phyloP scores from a whole-genome alignment of 108 stramenopile species.

The Thalassiosira profunda region DNA sequence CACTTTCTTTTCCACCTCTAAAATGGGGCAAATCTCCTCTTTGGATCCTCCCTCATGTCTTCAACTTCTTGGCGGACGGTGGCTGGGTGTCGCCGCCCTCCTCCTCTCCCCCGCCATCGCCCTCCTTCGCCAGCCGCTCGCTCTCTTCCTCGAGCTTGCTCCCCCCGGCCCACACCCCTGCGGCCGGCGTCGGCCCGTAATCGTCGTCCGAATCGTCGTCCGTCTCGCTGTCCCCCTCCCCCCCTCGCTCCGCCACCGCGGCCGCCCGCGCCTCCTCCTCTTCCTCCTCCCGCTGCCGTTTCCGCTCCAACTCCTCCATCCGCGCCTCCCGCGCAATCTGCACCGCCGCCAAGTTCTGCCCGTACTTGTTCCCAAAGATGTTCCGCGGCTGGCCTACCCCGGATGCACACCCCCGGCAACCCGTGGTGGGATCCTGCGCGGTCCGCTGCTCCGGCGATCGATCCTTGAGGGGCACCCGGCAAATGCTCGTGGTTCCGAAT shows the following conservation, averaged over 20 bases:
- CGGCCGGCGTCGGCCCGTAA: conserved; percentile 83
- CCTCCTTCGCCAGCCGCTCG: conserved; percentile 51
- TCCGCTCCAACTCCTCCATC: conserved; percentile 58
- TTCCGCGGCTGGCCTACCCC: conserved; percentile 93
- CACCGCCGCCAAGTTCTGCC: conserved; percentile 98
- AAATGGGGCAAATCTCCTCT: neutral
- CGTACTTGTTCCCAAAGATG: conserved; percentile 99
- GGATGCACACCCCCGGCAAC: conserved; percentile 98
- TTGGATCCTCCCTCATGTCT: conserved; percentile 1
- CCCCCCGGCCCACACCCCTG: conserved; percentile 85
- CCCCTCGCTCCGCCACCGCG: conserved; percentile 22
- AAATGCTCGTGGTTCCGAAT: conserved; percentile 98
- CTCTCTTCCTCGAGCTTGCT: conserved; percentile 69
- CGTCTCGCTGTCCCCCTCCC: conserved; percentile 59
- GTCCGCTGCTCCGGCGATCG: conserved; percentile 63
- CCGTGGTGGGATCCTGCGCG: conserved; percentile 94
- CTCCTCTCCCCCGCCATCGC: conserved; percentile 30
- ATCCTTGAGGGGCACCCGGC: conserved; percentile 92
- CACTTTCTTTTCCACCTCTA: neutral
- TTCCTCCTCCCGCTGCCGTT: conserved; percentile 27
- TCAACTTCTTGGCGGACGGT: conserved; percentile 48
- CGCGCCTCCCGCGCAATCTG: conserved; percentile 93
- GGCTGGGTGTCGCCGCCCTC: conserved; percentile 51
- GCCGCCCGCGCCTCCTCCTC: conserved; percentile 29
- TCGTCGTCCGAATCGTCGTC: conserved; percentile 75